Base-by-base conservation (phyloP, 2,329 filamentous ascomycete genomes). In the Aspergillus viridinutans region DNA sequence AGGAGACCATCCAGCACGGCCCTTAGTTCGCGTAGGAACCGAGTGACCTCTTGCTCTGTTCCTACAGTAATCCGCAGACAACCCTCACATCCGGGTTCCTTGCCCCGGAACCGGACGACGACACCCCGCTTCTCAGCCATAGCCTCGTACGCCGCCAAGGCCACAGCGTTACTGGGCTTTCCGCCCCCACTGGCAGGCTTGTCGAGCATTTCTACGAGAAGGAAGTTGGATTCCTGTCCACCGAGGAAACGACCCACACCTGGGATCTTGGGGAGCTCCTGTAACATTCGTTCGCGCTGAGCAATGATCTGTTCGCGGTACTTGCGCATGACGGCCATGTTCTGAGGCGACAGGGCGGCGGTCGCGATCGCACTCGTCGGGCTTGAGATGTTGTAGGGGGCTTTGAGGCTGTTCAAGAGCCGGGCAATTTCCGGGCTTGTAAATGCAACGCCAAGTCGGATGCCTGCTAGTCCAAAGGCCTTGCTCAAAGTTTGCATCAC, bases 401-500 rank as follows among this genome's bases (percentile, higher is more conserved):
- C 93, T 77, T 97, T 97, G 68, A 99, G 81, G 71, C 83, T 92
- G 78, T 99, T 99, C 55, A 99, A 81, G 12, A 99, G 80, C 17
- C 78, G 75, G 2, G 93, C 92, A 60, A 99, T 87, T 5, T 85
- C 81, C 0, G 86, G 81, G 9, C 86, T 84, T 4, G 90, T 84
- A 71, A 97, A 99, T 0, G 90, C 91, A 7, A 87, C 90, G 49
- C 94, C 94, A 1, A 99, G 82, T 17, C 94, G 83, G 70, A 99
- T 96, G 52, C 93, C 94, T 3, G 94, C 94, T 69, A 99, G 84
- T 28, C 94, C 94, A 70, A 99, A 99, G 0, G 92, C 94, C 75
- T 99, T 99, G 68, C 90, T 96, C n/a, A 97, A 82, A 1, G 94
- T 99, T 80, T 99, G 94, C 90, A 97, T 91, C 56, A 99, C 92